Conservation (phyloP, 352 stramenopile species). For the Pythium rishiriense region DNA sequence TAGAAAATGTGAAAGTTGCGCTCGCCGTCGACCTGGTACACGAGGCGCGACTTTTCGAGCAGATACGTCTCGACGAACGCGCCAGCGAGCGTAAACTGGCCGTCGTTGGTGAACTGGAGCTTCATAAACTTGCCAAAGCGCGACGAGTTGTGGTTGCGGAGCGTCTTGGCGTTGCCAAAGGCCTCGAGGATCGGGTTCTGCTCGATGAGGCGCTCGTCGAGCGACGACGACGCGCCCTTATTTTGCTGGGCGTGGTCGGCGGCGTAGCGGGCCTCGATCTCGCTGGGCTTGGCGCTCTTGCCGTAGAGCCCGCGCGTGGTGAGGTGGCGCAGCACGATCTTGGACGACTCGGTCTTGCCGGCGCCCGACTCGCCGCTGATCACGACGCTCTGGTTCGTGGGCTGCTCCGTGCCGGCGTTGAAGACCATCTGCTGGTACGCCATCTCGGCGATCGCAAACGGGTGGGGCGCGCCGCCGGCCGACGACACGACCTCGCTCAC, state of each 20-base stretch:
- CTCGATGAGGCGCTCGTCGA: constrained; percentile 84
- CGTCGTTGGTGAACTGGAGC: constrained; percentile 91
- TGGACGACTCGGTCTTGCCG: constrained; percentile 90
- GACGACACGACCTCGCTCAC: constrained; percentile 81
- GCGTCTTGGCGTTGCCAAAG: constrained; percentile 92
- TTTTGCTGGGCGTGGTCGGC: constrained; percentile 42
- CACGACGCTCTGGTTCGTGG: constrained; percentile 86
- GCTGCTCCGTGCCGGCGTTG: constrained; percentile 81
- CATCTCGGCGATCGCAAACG: constrained; percentile 89
- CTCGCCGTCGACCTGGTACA: constrained; percentile 89
- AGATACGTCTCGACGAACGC: constrained; percentile 89
- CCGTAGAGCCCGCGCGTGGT: constrained; percentile 86
- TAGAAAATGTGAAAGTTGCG: constrained; percentile 97
- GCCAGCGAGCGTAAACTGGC: constrained; percentile 81
- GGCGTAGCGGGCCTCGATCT: constrained; percentile 64
- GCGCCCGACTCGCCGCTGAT: constrained; percentile 87
- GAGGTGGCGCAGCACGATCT: constrained; percentile 89
- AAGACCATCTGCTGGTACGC: constrained; percentile 92
- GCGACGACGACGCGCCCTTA: constrained; percentile 40
- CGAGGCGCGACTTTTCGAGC: constrained; percentile 86
- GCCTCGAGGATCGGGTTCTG: constrained; percentile 88
- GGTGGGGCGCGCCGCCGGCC: constrained; percentile 71
- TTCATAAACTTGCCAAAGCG: constrained; percentile 98
- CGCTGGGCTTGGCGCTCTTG: constrained; percentile 72
- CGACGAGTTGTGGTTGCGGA: constrained; percentile 97